Evolutionary conservation across 768 basidiomycete species (phyloP).

Genomic region (Kwoniella dejecticola): DNA sequence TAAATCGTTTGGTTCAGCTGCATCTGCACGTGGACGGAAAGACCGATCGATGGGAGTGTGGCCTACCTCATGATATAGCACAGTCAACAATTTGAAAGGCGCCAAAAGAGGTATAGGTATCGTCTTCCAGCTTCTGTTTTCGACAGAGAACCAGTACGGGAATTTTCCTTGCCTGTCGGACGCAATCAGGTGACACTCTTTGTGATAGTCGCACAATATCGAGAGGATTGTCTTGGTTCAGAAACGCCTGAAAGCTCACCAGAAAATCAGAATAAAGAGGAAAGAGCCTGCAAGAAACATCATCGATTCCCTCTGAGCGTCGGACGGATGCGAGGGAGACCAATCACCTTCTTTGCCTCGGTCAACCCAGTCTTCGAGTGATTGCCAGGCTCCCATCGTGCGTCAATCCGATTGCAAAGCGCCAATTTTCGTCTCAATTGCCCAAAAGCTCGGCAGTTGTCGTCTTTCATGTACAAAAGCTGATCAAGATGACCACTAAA

Average conservation of each 20-base stretch:
- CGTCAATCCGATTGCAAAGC: neutral
- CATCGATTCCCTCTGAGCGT: conserved; percentile 30
- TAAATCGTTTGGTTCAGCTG: neutral
- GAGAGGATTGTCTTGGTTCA: no score
- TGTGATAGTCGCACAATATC: neutral
- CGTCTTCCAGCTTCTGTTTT: neutral
- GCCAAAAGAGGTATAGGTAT: conserved; percentile 25
- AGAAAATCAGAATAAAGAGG: conserved; percentile 17
- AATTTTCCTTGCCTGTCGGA: conserved; percentile 17
- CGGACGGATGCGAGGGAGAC: conserved; percentile 21
- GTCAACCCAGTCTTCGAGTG: conserved; percentile 17
- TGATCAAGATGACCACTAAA: no score
- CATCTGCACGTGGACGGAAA: neutral
- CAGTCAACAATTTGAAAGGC: conserved; percentile 45
- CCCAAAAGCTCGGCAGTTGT: no score
- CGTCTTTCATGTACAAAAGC: no score
- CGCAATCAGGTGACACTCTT: neutral
- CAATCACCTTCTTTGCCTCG: conserved; percentile 9
- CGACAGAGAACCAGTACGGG: conserved; percentile 8
- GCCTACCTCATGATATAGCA: conserved; percentile 45
- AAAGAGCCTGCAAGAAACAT: conserved; percentile 17
- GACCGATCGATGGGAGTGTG: no score
- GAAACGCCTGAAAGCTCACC: conserved; percentile 12
- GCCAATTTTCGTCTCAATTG: neutral
- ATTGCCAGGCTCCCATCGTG: conserved; percentile 8